These are phyloP conservation scores for Linnemannia hyalina DNA, from an alignment of 192 early-diverging fungal species.

Conservation along the genomic window DNA sequence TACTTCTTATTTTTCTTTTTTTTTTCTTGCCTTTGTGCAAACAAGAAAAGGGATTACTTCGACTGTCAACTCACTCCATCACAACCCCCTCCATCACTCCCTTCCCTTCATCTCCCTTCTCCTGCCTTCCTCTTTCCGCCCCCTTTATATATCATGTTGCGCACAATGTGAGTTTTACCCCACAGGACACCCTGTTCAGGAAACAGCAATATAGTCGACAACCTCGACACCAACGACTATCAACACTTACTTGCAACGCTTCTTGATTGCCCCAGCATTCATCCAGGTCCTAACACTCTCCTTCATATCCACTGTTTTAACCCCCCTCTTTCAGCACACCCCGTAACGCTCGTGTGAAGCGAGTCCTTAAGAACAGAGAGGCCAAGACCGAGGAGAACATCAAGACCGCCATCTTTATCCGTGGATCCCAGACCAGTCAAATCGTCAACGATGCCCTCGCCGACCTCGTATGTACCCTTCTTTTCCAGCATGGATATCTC, in stretches of 20 bases:
- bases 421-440: conserved; percentile 88
- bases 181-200: background rate
- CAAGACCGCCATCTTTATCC: conserved; percentile 92
- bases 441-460: conserved; percentile 86
- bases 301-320: background rate
- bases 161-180: conserved; percentile 35
- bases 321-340: conserved; percentile 70
- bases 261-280: background rate
- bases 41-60: conserved; percentile 1
- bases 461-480: conserved; percentile 79
- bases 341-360: conserved; percentile 89
- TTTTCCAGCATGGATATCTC: background rate
- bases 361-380: conserved; percentile 88
- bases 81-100: conserved; percentile 4
- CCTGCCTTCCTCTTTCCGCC: background rate
- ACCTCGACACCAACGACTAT: background rate
- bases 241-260: no score
- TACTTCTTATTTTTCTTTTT: conserved; percentile 9
- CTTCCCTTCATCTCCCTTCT: background rate
- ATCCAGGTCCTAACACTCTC: conserved; percentile 1
- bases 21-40: conserved; percentile 2
- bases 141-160: conserved; percentile 24
- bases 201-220: background rate
- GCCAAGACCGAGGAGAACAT: conserved; percentile 92
- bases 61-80: conserved; percentile 1